Evolutionary conservation across 257 asterid genomes (phyloP), one percentile per base, ranked within the genome.

Genomic region (Solanum medicagineum): DNA sequence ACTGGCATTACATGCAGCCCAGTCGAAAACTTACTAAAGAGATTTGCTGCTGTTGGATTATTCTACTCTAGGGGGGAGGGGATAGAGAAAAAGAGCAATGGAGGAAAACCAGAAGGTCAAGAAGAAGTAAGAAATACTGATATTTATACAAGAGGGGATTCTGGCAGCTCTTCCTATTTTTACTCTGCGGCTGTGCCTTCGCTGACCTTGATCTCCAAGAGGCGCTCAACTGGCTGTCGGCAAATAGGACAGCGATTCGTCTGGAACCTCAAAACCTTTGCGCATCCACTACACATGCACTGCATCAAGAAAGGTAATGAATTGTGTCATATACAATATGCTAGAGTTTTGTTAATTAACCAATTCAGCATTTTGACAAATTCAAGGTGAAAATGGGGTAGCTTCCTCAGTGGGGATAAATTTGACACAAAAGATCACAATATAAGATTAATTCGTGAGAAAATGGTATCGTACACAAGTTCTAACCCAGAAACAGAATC

Each of bases 211-310:
- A 97, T 97, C 97, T 95, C 98, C 88, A 97, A 88, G 85, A 95
- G 98, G 70, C 98, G 94, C 91, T 95, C 99, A 3, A 94, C 98
- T 20, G 98, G 98, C 83, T 97, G 99, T 83, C 99, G 93, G 90
- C 99, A 97, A 80, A 97, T 95, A 13, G 99, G 99, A 80, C 99
- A 97, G 88, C 99, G 87, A 85, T 97, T 93, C 20, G 99, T 94
- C 87, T 95, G 99, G 88, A 95, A 92, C 93, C 98, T 92, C 90
- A 97, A 91, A 54, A 95, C 98, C 86, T 94, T 93, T 17, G 99
- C 99, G 79, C 98, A 97, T 87, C 93, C 98, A 22, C 98, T 97
- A 93, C 98, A 97, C 98, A 97, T 94, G 80, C 99, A 97, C 99
- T 97, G 96, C 42, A 36, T 36, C 42, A 85, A 86, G 85, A 62